Percentiles rank a stretch among this genome's conserved stretches.
Evolutionary conservation across 2,329 filamentous ascomycete genomes (phyloP).

Genomic region (Fusarium duplospermum): DNA sequence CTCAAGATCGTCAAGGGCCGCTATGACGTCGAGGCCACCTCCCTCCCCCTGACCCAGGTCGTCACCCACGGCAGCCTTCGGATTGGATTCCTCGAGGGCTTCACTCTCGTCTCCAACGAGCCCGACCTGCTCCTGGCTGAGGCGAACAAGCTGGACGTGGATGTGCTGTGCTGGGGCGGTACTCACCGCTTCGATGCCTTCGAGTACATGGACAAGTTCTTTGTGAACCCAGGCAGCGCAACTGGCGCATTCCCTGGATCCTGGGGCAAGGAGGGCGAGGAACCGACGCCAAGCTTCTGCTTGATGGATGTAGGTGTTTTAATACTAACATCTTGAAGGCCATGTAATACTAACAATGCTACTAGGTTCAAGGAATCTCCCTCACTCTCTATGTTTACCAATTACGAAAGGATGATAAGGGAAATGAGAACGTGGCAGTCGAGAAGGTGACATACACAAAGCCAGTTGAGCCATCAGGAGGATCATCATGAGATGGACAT

Average conservation of each 20-base stretch:
- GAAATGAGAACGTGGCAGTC: slow-evolving; percentile 82
- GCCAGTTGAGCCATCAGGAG: slow-evolving; percentile 69
- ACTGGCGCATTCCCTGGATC: slow-evolving; percentile 72
- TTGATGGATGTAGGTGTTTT: slow-evolving; percentile 88
- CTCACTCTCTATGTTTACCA: slow-evolving; percentile 96
- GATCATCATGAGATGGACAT: slow-evolving; percentile 54
- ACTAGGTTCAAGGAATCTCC: slow-evolving; percentile 92
- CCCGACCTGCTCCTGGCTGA: slow-evolving; percentile 75
- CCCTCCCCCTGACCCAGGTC: slow-evolving; percentile 72
- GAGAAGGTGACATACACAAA: slow-evolving; percentile 91
- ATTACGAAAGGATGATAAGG: slow-evolving; percentile 80
- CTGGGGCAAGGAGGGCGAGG: slow-evolving; percentile 71
- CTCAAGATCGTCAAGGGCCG: slow-evolving; percentile 77
- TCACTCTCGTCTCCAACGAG: slow-evolving; percentile 74
- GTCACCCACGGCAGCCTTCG: slow-evolving; percentile 74
- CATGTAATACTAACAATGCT: slow-evolving; percentile 35
- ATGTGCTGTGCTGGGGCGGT: slow-evolving; percentile 76
- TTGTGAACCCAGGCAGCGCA: slow-evolving; percentile 75
- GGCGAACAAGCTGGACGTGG: slow-evolving; percentile 75
- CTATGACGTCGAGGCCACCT: slow-evolving; percentile 74
- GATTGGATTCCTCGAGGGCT: slow-evolving; percentile 75
- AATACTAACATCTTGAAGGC: neutral
- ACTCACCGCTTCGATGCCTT: slow-evolving; percentile 77
- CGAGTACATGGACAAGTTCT: slow-evolving; percentile 81
- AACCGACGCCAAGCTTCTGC: slow-evolving; percentile 91